These are phyloP conservation scores for Lipomyces chichibuensis DNA, from an alignment of 805 yeast species.

Conservation along the genomic window DNA sequence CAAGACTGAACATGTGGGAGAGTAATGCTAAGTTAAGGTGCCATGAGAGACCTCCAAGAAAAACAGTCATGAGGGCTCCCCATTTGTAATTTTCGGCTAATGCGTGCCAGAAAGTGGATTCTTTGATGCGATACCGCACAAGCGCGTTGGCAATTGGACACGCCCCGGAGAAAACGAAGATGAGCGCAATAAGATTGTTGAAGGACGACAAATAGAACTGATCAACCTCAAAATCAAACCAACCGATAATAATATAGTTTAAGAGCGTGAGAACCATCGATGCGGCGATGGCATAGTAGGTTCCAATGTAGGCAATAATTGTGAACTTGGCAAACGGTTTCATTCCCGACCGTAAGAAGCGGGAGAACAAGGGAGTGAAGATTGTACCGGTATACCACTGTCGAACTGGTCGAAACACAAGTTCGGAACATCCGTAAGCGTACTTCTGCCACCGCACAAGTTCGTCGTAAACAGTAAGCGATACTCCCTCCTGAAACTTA, in stretches of 20 bases:
- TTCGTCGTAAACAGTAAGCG: slow-evolving; percentile 24
- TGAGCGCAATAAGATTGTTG: slow-evolving; percentile 6
- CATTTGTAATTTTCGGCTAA: slow-evolving; percentile 7
- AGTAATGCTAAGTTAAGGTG: slow-evolving; percentile 9
- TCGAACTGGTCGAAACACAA: slow-evolving; percentile 12
- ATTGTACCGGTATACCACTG: slow-evolving; percentile 8
- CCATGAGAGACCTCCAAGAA: slow-evolving; percentile 19
- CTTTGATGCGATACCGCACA: slow-evolving; percentile 8
- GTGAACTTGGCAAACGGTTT: slow-evolving; percentile 14
- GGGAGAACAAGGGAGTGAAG: slow-evolving; percentile 16
- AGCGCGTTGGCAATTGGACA: slow-evolving; percentile 11
- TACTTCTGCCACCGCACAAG: slow-evolving; percentile 22
- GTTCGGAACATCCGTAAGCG: slow-evolving; percentile 23
- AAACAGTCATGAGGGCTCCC: slow-evolving; percentile 12
- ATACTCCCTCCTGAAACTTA: slow-evolving; percentile 20
- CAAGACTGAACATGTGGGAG: slow-evolving; percentile 10
- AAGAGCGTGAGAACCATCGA: slow-evolving; percentile 8
- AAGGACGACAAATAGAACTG: slow-evolving; percentile 18
- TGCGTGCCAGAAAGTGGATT: slow-evolving; percentile 8
- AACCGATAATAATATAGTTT: slow-evolving; percentile 16
- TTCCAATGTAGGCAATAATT: slow-evolving; percentile 18
- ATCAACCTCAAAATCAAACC: slow-evolving; percentile 8
- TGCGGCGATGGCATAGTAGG: slow-evolving; percentile 20
- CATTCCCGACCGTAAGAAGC: slow-evolving; percentile 12
- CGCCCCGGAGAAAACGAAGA: slow-evolving; percentile 13